Evolutionary conservation across 2,329 filamentous ascomycete species (phyloP).

Genomic region (Hypocreales sp.): DNA sequence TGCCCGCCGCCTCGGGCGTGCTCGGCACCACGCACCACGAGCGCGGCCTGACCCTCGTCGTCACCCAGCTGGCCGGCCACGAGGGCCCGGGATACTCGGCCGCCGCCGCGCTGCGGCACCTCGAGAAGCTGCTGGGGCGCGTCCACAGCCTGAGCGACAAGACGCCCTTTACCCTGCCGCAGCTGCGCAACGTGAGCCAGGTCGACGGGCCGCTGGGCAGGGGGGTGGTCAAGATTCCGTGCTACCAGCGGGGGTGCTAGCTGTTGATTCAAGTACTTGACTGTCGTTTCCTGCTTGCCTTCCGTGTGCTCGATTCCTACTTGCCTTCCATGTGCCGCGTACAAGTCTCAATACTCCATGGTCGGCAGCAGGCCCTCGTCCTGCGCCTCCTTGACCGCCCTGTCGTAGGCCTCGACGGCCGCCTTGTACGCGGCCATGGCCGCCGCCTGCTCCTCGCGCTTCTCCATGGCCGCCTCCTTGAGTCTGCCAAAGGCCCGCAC

Average conservation of each 20-base stretch:
- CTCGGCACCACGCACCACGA: conserved; percentile 59
- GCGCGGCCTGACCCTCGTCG: conserved; percentile 57
- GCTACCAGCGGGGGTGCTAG: conserved; percentile 17
- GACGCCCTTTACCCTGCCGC: conserved; percentile 17
- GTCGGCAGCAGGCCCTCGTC: conserved; percentile 14
- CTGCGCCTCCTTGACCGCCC: conserved; percentile 19
- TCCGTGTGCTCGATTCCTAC: neutral
- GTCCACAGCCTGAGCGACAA: conserved; percentile 37
- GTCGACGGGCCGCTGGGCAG: conserved; percentile 7
- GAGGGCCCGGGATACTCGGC: conserved; percentile 56
- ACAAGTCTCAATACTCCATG: conserved; percentile 5
- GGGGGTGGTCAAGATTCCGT: conserved; percentile 9
- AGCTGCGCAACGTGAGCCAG: conserved; percentile 7
- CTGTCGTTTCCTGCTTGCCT: neutral
- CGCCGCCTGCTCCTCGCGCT: conserved; percentile 9
- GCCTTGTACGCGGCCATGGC: conserved; percentile 17
- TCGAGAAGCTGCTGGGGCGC: conserved; percentile 62
- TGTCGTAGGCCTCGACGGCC: conserved; percentile 17
- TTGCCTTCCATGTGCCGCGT: neutral
- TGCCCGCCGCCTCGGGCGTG: conserved; percentile 46
- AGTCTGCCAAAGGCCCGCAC: conserved; percentile 20
- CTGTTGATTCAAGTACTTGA: neutral
- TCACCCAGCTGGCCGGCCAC: conserved; percentile 49
- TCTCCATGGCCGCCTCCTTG: conserved; percentile 14
- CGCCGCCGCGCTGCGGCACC: conserved; percentile 49